Conservation (phyloP, 2,329 filamentous ascomycete genomes). For the Westerdykella ornata region DNA sequence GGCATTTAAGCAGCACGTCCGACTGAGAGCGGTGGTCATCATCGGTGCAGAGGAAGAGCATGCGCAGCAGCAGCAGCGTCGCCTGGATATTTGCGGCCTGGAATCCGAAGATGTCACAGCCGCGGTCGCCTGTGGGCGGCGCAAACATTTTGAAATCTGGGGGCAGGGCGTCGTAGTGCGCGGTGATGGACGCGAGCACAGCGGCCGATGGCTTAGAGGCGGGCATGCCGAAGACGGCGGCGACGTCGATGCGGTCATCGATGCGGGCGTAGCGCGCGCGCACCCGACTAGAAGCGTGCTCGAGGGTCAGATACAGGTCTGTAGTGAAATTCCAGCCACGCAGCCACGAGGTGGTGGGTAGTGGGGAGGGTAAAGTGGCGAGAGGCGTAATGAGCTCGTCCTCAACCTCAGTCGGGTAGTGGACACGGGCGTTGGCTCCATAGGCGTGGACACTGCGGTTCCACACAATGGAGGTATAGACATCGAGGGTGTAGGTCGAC, state of each 20-base stretch:
- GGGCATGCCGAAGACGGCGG: conserved; percentile 12
- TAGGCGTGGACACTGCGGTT: conserved; percentile 42
- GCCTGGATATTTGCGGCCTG: conserved; percentile 48
- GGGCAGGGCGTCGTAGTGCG: conserved; percentile 25
- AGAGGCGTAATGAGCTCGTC: conserved; percentile 42
- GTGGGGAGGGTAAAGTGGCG: conserved; percentile 11
- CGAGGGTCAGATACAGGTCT: conserved; percentile 51
- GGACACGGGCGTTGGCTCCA: conserved; percentile 44
- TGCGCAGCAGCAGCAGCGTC: conserved; percentile 45
- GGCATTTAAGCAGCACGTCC: conserved; percentile 44
- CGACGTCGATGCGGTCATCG: conserved; percentile 3
- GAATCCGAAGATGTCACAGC: conserved; percentile 41
- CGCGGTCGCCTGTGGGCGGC: conserved; percentile 20
- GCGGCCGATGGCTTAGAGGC: conserved; percentile 12
- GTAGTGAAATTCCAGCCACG: conserved; percentile 54
- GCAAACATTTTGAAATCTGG: conserved; percentile 24
- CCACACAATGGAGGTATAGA: conserved; percentile 51
- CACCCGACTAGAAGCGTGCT: too few relatives aligned
- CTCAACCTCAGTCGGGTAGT: conserved; percentile 44
- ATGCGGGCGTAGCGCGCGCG: conserved; percentile 14
- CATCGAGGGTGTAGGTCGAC: conserved; percentile 53
- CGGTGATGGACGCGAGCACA: conserved; percentile 22
- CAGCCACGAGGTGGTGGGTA: conserved; percentile 42
- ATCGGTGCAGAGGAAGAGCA: conserved; percentile 36
- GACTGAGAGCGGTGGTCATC: conserved; percentile 34